Conservation (phyloP, 176 grass and related monocot species). For the Carex pumila region DNA sequence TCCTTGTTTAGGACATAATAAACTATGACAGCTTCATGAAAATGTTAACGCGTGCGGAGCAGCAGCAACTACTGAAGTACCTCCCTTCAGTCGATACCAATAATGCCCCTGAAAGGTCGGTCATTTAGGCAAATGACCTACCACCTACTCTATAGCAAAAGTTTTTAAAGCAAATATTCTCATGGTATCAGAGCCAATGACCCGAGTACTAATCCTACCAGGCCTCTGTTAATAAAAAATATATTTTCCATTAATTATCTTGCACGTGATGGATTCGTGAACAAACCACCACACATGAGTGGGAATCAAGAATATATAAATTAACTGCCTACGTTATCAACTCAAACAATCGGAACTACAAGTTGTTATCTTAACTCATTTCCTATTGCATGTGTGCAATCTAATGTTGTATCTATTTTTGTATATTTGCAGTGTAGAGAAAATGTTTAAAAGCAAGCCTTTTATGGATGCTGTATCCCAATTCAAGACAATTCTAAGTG, state of each 20-base stretch:
- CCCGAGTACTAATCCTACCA: not conserved
- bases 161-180: not conserved
- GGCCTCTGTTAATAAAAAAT: not conserved
- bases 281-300: not conserved
- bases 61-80: conserved; percentile 30
- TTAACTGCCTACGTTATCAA: not conserved
- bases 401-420: not conserved
- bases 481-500: conserved; percentile 31
- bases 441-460: conserved; percentile 29
- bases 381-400: not conserved
- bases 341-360: not conserved
- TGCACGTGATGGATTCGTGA: not conserved
- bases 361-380: not conserved
- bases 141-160: not conserved
- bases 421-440: conserved; percentile 28
- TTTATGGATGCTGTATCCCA: conserved; percentile 29
- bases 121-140: not conserved
- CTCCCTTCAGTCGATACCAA: conserved; percentile 32
- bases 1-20: conserved; percentile 26
- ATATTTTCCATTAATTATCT: not conserved
- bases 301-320: not conserved
- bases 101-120: conserved; percentile 39
- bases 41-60: conserved; percentile 24
- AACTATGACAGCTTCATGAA: conserved; percentile 38
- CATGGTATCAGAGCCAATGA: not conserved